Conservation (phyloP, 495 filamentous ascomycete genomes). For the Beverwykella pulmonaria region DNA sequence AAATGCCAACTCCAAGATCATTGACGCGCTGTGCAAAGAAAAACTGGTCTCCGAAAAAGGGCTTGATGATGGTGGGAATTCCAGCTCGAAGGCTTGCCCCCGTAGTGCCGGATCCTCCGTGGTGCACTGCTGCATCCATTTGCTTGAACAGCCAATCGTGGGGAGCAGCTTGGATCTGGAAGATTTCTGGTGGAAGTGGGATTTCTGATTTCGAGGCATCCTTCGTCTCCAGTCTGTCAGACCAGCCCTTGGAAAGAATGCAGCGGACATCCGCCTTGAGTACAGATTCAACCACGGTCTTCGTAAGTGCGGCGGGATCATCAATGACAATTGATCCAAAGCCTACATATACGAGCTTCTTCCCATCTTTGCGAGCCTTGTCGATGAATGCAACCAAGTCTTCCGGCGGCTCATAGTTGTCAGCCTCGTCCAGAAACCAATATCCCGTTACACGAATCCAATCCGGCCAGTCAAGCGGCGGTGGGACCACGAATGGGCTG, state of each 20-base stretch:
- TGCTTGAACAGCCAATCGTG: slow-evolving; percentile 97
- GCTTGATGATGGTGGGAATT: slow-evolving; percentile 91
- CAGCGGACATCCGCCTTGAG: slow-evolving; percentile 91
- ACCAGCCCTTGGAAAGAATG: slow-evolving; percentile 98
- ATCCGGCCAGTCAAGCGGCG: slow-evolving; percentile 93
- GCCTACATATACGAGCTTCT: slow-evolving; percentile 95
- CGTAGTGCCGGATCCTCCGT: slow-evolving; percentile 93
- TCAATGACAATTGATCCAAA: slow-evolving; percentile 97
- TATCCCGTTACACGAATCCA: slow-evolving; percentile 98
- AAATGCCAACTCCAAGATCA: slow-evolving; percentile 89
- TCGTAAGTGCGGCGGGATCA: slow-evolving; percentile 83
- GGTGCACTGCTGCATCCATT: slow-evolving; percentile 92
- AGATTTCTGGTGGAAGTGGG: slow-evolving; percentile 75
- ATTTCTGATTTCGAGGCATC: slow-evolving; percentile 65
- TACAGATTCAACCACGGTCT: slow-evolving; percentile 87
- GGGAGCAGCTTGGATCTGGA: slow-evolving; percentile 85
- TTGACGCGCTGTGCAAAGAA: slow-evolving; percentile 91
- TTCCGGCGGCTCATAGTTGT: slow-evolving; percentile 71
- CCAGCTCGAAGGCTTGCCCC: slow-evolving; percentile 91
- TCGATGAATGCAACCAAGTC: slow-evolving; percentile 80
- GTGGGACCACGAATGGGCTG: slow-evolving; percentile 85
- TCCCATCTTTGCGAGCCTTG: slow-evolving; percentile 74
- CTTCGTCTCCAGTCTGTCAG: slow-evolving; percentile 74
- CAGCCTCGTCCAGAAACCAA: slow-evolving; percentile 90
- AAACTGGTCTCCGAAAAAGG: slow-evolving; percentile 97